phyloP scores from a whole-genome alignment of 2,329 filamentous ascomycete genomes.

The Calonectria ilicicola region DNA sequence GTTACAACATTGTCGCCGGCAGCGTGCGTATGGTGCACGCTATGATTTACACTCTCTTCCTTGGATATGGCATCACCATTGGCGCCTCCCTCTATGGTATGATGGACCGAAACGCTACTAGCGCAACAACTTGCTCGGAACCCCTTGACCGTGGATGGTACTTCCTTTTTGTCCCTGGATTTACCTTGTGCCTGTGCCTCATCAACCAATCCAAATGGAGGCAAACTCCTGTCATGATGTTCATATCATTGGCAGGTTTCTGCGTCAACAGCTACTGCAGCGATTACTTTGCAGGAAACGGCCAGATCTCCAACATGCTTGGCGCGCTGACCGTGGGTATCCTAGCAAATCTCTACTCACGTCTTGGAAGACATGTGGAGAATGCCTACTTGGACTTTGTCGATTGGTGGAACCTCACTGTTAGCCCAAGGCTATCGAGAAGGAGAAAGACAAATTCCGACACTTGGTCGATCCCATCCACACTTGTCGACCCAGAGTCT shows the following conservation, averaged over 20 bases:
- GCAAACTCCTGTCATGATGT: conserved; percentile 80
- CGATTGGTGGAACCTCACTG: conserved; percentile 62
- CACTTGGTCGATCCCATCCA: conserved; percentile 46
- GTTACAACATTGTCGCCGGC: conserved; percentile 76
- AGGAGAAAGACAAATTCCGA: conserved; percentile 42
- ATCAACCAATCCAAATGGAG: conserved; percentile 87
- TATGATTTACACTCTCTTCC: conserved; percentile 79
- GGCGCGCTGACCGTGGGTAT: conserved; percentile 83
- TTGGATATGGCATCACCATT: conserved; percentile 80
- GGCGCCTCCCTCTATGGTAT: conserved; percentile 75
- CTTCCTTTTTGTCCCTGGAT: conserved; percentile 81
- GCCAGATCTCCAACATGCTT: conserved; percentile 81
- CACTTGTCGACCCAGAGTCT: conserved; percentile 48
- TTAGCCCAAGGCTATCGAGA: conserved; percentile 52
- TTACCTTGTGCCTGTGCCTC: conserved; percentile 79
- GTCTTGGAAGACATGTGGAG: conserved; percentile 70
- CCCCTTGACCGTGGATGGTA: conserved; percentile 61
- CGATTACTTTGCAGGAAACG: conserved; percentile 74
- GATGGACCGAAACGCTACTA: conserved; percentile 67
- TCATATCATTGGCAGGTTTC: conserved; percentile 80
- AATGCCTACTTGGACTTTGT: conserved; percentile 63
- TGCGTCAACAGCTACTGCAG: conserved; percentile 80
- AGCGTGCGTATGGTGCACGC: conserved; percentile 82
- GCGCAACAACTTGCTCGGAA: conserved; percentile 54
- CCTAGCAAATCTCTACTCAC: conserved; percentile 82